A percentile compares a stretch with the other conserved stretches of the same genome.
phyloP scores from a whole-genome alignment of 768 basidiomycete genomes.

The Leccinum barrowsii region DNA sequence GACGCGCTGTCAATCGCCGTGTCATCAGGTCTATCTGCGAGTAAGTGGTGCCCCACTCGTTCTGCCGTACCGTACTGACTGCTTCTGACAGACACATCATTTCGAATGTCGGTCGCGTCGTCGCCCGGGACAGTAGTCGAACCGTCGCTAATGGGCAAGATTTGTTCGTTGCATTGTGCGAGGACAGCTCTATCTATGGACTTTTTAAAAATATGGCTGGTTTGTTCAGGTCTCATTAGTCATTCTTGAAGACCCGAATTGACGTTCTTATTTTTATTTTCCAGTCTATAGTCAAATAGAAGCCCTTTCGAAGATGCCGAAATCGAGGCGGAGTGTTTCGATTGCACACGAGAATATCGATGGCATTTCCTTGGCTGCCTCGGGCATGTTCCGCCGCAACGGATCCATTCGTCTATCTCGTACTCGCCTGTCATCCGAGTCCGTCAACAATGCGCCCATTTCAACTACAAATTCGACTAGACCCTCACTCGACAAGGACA shows the following conservation, averaged over 20 bases:
- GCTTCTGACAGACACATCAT: constrained; percentile 64
- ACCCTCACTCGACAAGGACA: constrained; percentile 59
- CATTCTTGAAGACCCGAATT: constrained; percentile 3
- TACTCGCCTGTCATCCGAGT: constrained; percentile 40
- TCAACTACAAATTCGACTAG: constrained; percentile 35
- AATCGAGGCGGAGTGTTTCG: constrained; percentile 66
- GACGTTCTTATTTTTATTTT: constrained; percentile 16
- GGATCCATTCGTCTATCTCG: constrained; percentile 23
- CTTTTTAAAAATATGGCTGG: constrained; percentile 87
- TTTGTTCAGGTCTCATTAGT: constrained; percentile 27
- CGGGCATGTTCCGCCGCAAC: constrained; percentile 20
- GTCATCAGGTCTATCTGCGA: constrained; percentile 76
- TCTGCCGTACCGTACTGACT: constrained; percentile 1
- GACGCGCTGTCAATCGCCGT: constrained; percentile 20
- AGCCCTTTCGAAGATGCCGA: constrained; percentile 53
- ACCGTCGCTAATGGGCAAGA: constrained; percentile 74
- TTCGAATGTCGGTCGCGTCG: constrained; percentile 79
- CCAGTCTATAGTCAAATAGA: constrained; percentile 76
- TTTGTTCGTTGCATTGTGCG: constrained; percentile 83
- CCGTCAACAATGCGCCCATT: constrained; percentile 24
- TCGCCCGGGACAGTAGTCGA: constrained; percentile 80
- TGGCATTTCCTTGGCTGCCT: constrained; percentile 42
- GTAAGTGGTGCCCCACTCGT: constrained; percentile 44
- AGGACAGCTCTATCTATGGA: constrained; percentile 83
- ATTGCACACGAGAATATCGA: constrained; percentile 50